Base-by-base conservation (phyloP, 495 filamentous ascomycete genomes). In the Lepidopterella palustris region DNA sequence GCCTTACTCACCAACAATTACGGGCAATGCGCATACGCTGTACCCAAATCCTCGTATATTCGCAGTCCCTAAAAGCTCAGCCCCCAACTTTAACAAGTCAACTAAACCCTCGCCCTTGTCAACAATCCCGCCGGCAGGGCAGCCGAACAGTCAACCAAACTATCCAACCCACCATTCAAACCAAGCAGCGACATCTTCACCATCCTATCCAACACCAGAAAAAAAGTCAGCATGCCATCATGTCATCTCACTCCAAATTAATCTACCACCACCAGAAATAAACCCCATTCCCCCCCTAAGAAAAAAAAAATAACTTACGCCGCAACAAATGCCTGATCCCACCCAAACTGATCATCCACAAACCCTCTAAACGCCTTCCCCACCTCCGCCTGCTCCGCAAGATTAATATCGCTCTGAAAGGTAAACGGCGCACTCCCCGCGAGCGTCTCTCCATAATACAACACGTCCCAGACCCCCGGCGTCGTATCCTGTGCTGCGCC, bases 161-260 rank as follows among this genome's bases (percentile, higher is more conserved):
- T 29, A 28, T 23, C 32, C 9, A 18, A 13, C 28, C 52, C 45
- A 5, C 57, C 60, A n/a, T 6, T 29, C 2, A 68, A 61, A 25
- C 65, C 67, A 21, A 67, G 50, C 56, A 68, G 52, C 15, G 39
- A 45, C 65, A 70, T 61, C 50, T 68, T 67, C 26, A 31, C 20
- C 61, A 70, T 65, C 2, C 54, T 57, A n/a, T n/a, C n/a, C n/a
- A n/a, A n/a, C n/a, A n/a, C n/a, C n/a, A n/a, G 24, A 5, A 54
- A 32, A 45, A n/a, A 3, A 1, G 25, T 50, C 23, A 50, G 47
- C 28, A 31, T 4, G n/a, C 29, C 18, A 39, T 4, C 51, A n/a
- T n/a, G 4, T 8, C 29, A 42, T 3, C 2, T 48, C 29, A 29
- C 28, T 4, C 26, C 15, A 32, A 11, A 32, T 15, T 18, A 6